phyloP scores from a whole-genome alignment of 768 basidiomycete genomes.

The Mycena belliarum region DNA sequence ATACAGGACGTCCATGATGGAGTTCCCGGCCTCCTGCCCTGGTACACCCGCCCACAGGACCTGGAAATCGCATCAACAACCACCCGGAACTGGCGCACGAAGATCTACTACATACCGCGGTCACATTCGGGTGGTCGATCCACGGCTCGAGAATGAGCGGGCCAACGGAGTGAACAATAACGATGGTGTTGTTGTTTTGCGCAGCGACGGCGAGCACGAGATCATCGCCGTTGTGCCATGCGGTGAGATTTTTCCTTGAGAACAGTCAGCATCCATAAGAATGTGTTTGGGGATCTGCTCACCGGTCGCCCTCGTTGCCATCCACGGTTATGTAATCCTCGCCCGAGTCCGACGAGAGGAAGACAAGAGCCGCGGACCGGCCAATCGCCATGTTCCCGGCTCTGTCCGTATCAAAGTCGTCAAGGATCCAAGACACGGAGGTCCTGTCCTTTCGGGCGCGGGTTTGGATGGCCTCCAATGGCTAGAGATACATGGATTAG shows the following conservation, averaged over 20 bases:
- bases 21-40: constrained; percentile 72
- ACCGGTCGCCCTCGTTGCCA: constrained; percentile 77
- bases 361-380: constrained; percentile 74
- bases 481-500: constrained; percentile 31
- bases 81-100: constrained; percentile 11
- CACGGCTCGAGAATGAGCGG: constrained; percentile 63
- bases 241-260: constrained; percentile 62
- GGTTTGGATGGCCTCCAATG: constrained; percentile 77
- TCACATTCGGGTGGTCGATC: constrained; percentile 74
- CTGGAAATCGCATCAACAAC: constrained; percentile 25
- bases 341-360: constrained; percentile 82
- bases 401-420: constrained; percentile 62
- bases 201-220: constrained; percentile 70
- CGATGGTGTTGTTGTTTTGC: constrained; percentile 71
- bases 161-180: constrained; percentile 65
- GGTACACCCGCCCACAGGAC: constrained; percentile 67
- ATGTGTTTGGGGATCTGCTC: constrained; percentile 11
- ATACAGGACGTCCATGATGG: constrained; percentile 71
- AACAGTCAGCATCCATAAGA: not conserved
- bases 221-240: constrained; percentile 73
- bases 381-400: constrained; percentile 50
- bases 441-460: constrained; percentile 71
- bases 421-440: constrained; percentile 63
- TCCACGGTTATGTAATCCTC: constrained; percentile 82
- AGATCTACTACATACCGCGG: constrained; percentile 50